Evolutionary conservation across 108 stramenopile species (phyloP), one percentile per base, ranked within the genome.

Genomic region (Nitzschia palea): DNA sequence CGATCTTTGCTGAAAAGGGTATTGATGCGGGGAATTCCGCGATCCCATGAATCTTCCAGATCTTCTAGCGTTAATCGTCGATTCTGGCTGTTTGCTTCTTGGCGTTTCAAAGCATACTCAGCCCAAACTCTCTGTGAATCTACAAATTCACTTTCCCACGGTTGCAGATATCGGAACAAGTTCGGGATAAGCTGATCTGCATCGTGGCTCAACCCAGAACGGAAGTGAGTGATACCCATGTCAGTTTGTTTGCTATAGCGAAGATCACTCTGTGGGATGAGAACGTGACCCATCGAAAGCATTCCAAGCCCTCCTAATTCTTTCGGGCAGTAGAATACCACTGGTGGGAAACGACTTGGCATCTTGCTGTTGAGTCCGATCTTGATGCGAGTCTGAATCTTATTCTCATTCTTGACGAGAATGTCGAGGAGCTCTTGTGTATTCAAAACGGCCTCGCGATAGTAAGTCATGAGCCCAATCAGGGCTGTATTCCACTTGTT

Each of bases 71-170:
- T 98, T 30, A 99, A 72, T 12, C 99, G 86, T n/a, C 99, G 87
- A 78, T 98, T 99, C 75, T 99, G 99, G 32, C 96, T 90, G 71
- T 95, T 94, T 6, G 99, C 99, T 79, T 99, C 99, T 70, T 98
- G 97, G n/a, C 97, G 94, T 75, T 99, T 99, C 54, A 98, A 79
- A 20, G 97, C 99, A 77, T 99, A 99, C 71, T 99, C 99, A 9
- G 99, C 97, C 99, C 99, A 99, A 28, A 99, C 99, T 5, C 99
- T 75, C 78, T 99, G 97, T 18, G 97, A 98, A 75, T 99, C 99
- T 4, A 98, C 88, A 73, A 99, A 97, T 72, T 99, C 99, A 78
- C 90, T 91, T 79, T 99, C 99, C 99, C 99, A 99, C 1, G 99
- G 97, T 77, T 97, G 96, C 17, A 99, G 65, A 70, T 99, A 99